Evolutionary conservation across 1,284 basidiomycete genomes (phyloP), one percentile per base, ranked within the genome.

Genomic region (Cystobasidiaceae sp.): DNA sequence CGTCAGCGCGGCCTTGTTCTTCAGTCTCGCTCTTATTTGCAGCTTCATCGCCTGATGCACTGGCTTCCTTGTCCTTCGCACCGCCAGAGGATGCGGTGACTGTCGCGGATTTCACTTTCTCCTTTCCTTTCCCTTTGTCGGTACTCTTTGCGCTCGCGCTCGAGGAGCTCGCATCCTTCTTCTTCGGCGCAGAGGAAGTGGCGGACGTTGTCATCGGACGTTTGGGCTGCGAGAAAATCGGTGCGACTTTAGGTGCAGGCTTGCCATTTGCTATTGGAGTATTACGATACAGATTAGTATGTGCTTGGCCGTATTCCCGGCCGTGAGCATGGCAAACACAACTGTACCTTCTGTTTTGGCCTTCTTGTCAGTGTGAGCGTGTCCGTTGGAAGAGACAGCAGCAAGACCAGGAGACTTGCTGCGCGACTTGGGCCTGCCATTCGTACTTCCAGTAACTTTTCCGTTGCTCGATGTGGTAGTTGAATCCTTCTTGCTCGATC

Each of bases 121-220:
- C 65, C 45, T 57, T 56, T 8, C 28, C 60, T 55, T 67, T 66
- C 28, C 52, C 61, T 21, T 64, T 64, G 13, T 45, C 48, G 25
- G 17, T 17, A 27, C 51, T 61, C 28, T 34, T 44, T 27, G 39
- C 43, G 33, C 39, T 34, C 13, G 27, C 7, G 0, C 3, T 19
- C 27, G 33, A 11, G 4, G 60, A n/a, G n/a, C n/a, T 0, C 11
- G 33, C 55, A 21, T 13, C 19, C 44, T 45, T 54, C 6, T 21
- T 17, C n/a, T 55, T 56, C n/a, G 49, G 2, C 9, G 28, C 34
- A 7, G 44, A 33, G 13, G 39, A 27, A 48, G 11, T 48, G n/a
- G 61, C 43, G 34, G 37, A 23, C 32, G 52, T 51, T 11, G n/a
- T n/a, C n/a, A n/a, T n/a, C n/a, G n/a, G n/a, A n/a, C n/a, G n/a